Evolutionary conservation across 139 green algal genomes (phyloP).

Genomic region (Pleodorina starrii): DNA sequence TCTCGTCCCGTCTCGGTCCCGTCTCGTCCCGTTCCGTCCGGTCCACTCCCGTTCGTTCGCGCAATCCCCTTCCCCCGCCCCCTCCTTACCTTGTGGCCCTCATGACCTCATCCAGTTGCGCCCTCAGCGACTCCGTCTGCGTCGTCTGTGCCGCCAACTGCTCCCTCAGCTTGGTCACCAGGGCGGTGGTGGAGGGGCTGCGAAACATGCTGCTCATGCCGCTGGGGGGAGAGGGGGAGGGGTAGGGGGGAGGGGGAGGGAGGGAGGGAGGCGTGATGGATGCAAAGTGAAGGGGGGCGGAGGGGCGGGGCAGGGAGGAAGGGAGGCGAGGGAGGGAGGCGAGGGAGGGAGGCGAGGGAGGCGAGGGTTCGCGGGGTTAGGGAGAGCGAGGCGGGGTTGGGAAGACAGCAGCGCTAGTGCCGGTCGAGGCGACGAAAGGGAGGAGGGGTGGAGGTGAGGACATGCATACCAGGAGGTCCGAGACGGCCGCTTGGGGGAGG

Average conservation of each 20-base stretch:
- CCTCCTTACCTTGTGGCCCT: conserved; percentile 30
- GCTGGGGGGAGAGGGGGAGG: conserved; percentile 3
- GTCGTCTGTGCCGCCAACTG: conserved; percentile 3
- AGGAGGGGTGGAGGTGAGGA: background rate
- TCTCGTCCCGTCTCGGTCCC: no score
- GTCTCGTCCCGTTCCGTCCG: no score
- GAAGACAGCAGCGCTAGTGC: background rate
- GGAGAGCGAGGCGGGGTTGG: no score
- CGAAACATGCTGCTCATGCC: conserved; percentile 62
- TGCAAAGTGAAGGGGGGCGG: no score
- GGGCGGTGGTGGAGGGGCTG: conserved; percentile 35
- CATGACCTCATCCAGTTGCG: conserved; percentile 30
- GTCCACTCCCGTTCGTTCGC: no score
- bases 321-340: no score
- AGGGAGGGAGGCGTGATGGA: background rate
- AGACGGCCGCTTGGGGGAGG: no score
- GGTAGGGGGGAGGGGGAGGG: no score
- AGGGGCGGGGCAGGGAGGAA: no score
- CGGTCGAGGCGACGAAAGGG: background rate
- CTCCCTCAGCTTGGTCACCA: conserved; percentile 49
- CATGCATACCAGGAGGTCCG: no score
- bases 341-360: background rate
- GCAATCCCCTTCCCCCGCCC: no score
- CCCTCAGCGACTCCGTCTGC: conserved; percentile 37
- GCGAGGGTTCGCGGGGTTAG: background rate